Conservation (phyloP, 768 basidiomycete species). For the Collybiopsis luxurians region DNA sequence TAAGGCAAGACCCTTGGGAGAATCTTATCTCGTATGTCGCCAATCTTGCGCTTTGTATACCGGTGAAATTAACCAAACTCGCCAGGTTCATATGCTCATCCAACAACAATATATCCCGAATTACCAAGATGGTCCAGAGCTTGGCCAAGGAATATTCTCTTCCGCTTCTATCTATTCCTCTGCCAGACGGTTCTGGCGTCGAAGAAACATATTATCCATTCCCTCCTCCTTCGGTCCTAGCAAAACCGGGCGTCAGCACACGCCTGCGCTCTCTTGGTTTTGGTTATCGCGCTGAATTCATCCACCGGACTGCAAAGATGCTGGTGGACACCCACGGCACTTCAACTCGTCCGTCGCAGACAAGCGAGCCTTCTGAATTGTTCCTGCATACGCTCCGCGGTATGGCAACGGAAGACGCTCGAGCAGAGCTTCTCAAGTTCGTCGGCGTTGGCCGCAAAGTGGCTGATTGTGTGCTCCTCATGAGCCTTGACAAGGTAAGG, state of each 20-base stretch:
- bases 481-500: slow-evolving; percentile 86
- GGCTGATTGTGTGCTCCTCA: slow-evolving; percentile 90
- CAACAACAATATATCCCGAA: slow-evolving; percentile 94
- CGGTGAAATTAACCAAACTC: not conserved
- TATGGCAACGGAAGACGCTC: slow-evolving; percentile 52
- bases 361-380: slow-evolving; percentile 48
- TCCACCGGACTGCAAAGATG: slow-evolving; percentile 80
- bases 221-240: slow-evolving; percentile 71
- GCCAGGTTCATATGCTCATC: slow-evolving; percentile 94
- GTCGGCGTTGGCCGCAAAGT: slow-evolving; percentile 96
- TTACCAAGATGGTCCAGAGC: slow-evolving; percentile 88
- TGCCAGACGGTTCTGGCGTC: slow-evolving; percentile 28
- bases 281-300: slow-evolving; percentile 92
- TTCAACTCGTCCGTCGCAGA: slow-evolving; percentile 14
- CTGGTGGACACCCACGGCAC: slow-evolving; percentile 55
- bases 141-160: slow-evolving; percentile 78
- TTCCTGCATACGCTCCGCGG: slow-evolving; percentile 59
- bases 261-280: slow-evolving; percentile 84
- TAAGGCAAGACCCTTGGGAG: slow-evolving; percentile 96
- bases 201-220: slow-evolving; percentile 69
- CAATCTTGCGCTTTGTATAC: not conserved
- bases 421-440: slow-evolving; percentile 75
- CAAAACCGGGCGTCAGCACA: slow-evolving; percentile 49
- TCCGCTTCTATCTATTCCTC: slow-evolving; percentile 50
- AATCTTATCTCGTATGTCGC: slow-evolving; percentile 83